Conservation (phyloP, 805 yeast species). For the Saturnispora sanitii region DNA sequence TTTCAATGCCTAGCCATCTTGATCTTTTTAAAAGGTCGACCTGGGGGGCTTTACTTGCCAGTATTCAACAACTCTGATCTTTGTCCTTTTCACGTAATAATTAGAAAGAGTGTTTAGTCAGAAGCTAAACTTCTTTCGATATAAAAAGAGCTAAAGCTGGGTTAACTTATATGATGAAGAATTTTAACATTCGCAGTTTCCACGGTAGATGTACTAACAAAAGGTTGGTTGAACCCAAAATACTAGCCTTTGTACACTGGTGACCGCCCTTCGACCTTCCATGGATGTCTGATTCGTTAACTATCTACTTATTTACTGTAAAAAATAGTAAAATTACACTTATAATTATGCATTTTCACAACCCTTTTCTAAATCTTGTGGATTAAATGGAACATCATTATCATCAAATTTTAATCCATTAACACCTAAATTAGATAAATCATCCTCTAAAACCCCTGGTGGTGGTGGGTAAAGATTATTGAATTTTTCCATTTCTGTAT, state of each 20-base stretch:
- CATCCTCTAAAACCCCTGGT: conserved; percentile 44
- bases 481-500: conserved; percentile 51
- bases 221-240: conserved; percentile 50
- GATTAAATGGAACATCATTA: conserved; percentile 46
- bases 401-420: conserved; percentile 23
- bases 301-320: not conserved
- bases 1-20: conserved; percentile 24
- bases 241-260: conserved; percentile 52
- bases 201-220: conserved; percentile 76
- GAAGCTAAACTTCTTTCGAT: too few relatives aligned
- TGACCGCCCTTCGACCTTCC: conserved; percentile 86
- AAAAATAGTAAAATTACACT: not conserved
- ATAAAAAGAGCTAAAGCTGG: too few relatives aligned
- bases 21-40: conserved; percentile 24
- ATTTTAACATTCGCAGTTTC: conserved; percentile 90
- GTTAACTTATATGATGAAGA: conserved; percentile 66
- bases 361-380: conserved; percentile 39
- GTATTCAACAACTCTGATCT: conserved; percentile 57
- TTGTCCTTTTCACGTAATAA: conserved; percentile 1
- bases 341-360: conserved; percentile 34
- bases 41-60: conserved; percentile 73
- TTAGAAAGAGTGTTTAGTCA: too few relatives aligned
- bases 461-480: conserved; percentile 80
- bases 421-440: conserved; percentile 35
- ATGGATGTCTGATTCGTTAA: conserved; percentile 75